These are phyloP conservation scores for Globisporangium takayamanum DNA, from an alignment of 352 stramenopile species.

Conservation along the genomic window DNA sequence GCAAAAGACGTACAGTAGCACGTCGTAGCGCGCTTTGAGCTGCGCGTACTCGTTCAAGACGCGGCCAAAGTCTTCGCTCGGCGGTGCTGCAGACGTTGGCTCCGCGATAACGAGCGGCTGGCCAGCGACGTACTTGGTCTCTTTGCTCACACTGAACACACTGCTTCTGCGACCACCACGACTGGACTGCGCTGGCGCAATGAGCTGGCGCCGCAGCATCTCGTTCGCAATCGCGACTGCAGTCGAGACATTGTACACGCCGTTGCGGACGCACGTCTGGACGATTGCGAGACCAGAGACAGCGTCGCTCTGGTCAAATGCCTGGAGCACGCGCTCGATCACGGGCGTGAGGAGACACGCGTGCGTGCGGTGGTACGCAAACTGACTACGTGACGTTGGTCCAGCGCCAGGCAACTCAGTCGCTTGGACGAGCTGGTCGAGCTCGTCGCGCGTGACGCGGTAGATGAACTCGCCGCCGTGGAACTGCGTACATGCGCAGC, in stretches of 20 bases:
- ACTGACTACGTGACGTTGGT: neutral
- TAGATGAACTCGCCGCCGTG: conserved; percentile 27
- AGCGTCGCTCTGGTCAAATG: conserved; percentile 11
- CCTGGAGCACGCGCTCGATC: conserved; percentile 1
- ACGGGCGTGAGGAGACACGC: conserved; percentile 10
- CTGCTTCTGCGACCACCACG: neutral
- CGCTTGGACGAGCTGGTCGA: conserved; percentile 4
- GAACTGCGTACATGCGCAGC: conserved; percentile 26
- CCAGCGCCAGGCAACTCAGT: neutral
- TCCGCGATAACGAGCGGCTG: conserved; percentile 1
- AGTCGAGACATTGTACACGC: conserved; percentile 36
- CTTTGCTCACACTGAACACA: conserved; percentile 6
- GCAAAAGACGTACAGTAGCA: conserved; percentile 30
- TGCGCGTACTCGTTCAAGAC: conserved; percentile 20
- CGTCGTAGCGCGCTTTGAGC: conserved; percentile 21
- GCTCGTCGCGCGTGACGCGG: conserved; percentile 16
- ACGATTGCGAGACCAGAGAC: conserved; percentile 32
- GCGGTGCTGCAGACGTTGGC: conserved; percentile 6
- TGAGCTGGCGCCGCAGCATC: conserved; percentile 24
- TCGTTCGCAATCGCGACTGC: conserved; percentile 27
- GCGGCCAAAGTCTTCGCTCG: conserved; percentile 19
- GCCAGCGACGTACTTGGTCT: conserved; percentile 3
- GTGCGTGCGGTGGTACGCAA: conserved; percentile 5
- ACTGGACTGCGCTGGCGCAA: conserved; percentile 12
- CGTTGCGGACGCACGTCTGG: conserved; percentile 31